phyloP scores from a whole-genome alignment of 106 monocot genomes.

The Phalaenopsis equestris region DNA sequence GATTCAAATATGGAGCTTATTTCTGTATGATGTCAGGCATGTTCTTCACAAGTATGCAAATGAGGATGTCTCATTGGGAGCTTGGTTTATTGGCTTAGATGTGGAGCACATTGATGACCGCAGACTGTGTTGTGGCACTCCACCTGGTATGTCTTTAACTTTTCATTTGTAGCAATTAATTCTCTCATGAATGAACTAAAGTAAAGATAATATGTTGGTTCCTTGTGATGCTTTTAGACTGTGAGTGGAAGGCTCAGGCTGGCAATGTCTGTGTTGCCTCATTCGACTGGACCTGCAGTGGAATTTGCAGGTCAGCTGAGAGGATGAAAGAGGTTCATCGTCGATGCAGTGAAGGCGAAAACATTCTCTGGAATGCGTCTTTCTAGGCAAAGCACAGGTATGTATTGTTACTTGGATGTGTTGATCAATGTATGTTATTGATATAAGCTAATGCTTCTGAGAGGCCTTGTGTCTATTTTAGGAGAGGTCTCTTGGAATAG shows the following conservation, averaged over 20 bases:
- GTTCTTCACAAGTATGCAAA: slow-evolving; percentile 55
- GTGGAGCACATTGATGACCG: slow-evolving; percentile 54
- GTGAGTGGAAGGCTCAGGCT: slow-evolving; percentile 61
- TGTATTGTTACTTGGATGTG: not conserved
- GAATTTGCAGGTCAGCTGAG: slow-evolving; percentile 54
- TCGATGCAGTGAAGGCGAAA: slow-evolving; percentile 44
- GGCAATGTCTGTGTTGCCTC: slow-evolving; percentile 60
- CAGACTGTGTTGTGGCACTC: slow-evolving; percentile 57
- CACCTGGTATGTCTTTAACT: slow-evolving; percentile 30
- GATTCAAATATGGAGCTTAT: not conserved
- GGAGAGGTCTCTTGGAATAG: slow-evolving; percentile 2
- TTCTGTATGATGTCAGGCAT: slow-evolving; percentile 17
- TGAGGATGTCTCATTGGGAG: slow-evolving; percentile 58
- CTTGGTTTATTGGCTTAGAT: slow-evolving; percentile 59
- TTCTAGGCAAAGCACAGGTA: slow-evolving; percentile 8
- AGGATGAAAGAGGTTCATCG: slow-evolving; percentile 45
- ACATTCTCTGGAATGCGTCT: slow-evolving; percentile 32
- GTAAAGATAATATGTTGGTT: not conserved
- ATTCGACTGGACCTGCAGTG: slow-evolving; percentile 62
- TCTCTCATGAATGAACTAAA: not conserved
- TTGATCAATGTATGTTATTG: slow-evolving; percentile 4
- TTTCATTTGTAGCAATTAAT: not conserved
- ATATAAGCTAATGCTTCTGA: slow-evolving; percentile 3
- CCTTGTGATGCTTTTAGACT: slow-evolving; percentile 22
- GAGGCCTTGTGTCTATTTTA: not conserved